A percentile compares a stretch with the other conserved stretches of the same genome.
These are phyloP conservation scores for Coniochaeta sp. DNA, from an alignment of 2,329 filamentous ascomycete species.

Conservation along the genomic window DNA sequence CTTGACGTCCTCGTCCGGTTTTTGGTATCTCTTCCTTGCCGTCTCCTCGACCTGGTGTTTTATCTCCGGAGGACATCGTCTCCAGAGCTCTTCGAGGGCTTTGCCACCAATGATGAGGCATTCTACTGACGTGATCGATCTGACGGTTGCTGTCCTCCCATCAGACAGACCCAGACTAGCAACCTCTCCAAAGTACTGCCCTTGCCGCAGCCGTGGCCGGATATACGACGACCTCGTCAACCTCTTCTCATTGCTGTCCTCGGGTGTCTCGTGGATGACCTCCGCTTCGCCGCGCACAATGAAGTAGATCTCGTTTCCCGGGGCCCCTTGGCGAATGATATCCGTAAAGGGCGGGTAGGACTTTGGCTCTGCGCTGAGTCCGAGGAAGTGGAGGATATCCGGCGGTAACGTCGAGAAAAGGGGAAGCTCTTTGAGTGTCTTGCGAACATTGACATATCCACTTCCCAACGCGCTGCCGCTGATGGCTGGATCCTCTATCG, in stretches of 20 bases:
- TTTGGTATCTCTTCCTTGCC: constrained; percentile 65
- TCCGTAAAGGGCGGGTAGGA: constrained; percentile 88
- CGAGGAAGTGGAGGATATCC: constrained; percentile 93
- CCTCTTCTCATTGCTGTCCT: constrained; percentile 23
- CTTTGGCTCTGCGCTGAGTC: constrained; percentile 82
- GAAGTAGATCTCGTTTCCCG: constrained; percentile 90
- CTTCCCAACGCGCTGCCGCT: constrained; percentile 79
- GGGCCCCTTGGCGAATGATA: constrained; percentile 79
- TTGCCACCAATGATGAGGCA: constrained; percentile 88
- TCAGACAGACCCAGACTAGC: constrained; percentile 83
- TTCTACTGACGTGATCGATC: constrained; percentile 85
- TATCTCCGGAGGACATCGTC: constrained; percentile 71
- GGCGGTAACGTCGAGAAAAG: constrained; percentile 81
- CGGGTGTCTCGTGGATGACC: constrained; percentile 60
- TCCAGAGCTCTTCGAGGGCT: constrained; percentile 82
- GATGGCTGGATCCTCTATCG: constrained; percentile 69
- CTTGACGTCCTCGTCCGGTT: constrained; percentile 59
- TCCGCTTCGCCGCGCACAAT: constrained; percentile 93
- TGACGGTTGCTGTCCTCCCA: constrained; percentile 83
- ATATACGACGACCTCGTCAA: constrained; percentile 32
- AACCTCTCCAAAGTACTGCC: constrained; percentile 97
- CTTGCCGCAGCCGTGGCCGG: constrained; percentile 64
- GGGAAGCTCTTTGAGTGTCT: constrained; percentile 84
- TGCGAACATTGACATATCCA: constrained; percentile 82
- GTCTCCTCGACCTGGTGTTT: constrained; percentile 81